Conservation (phyloP, 2,329 filamentous ascomycete genomes). For the Colletotrichum coccodes region DNA sequence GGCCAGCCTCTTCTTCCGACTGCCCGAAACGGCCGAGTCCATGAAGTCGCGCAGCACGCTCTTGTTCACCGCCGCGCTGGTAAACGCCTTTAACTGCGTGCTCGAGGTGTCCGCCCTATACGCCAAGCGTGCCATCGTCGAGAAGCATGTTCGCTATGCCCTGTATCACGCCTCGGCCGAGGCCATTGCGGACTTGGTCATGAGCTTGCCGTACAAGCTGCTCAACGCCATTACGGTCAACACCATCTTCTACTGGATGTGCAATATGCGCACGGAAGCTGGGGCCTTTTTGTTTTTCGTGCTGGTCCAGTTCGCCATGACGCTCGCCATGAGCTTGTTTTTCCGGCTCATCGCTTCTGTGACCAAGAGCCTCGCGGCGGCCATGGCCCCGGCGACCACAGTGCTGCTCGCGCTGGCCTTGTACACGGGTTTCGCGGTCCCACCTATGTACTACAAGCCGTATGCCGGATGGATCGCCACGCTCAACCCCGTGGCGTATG, state of each 20-base stretch:
- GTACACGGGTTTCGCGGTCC: slow-evolving; percentile 29
- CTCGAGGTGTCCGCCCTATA: slow-evolving; percentile 45
- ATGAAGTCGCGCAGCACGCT: slow-evolving; percentile 60
- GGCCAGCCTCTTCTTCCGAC: slow-evolving; percentile 73
- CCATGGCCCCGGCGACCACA: slow-evolving; percentile 20
- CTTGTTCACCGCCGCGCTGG: slow-evolving; percentile 49
- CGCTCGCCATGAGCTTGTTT: slow-evolving; percentile 70
- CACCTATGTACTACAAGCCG: slow-evolving; percentile 14
- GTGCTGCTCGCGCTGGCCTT: slow-evolving; percentile 19
- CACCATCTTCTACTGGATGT: slow-evolving; percentile 46
- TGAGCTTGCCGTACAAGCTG: slow-evolving; percentile 56
- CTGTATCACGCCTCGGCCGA: slow-evolving; percentile 45
- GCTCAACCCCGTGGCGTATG: slow-evolving; percentile 24
- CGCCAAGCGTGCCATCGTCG: slow-evolving; percentile 42
- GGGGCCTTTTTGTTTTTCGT: slow-evolving; percentile 70
- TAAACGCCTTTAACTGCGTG: slow-evolving; percentile 55
- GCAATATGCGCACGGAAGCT: slow-evolving; percentile 38
- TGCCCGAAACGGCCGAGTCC: slow-evolving; percentile 61
- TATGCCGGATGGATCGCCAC: slow-evolving; percentile 26
- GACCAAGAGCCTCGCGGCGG: slow-evolving; percentile 55
- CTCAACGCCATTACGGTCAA: slow-evolving; percentile 64
- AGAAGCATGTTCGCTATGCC: slow-evolving; percentile 44
- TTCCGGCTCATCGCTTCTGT: slow-evolving; percentile 75
- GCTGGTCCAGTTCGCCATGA: slow-evolving; percentile 68
- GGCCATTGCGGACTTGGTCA: slow-evolving; percentile 51